Percentiles rank a stretch among this genome's conserved stretches.
These are phyloP conservation scores for Brassica balearica DNA, from an alignment of 441 rosid genomes.

Conservation along the genomic window DNA sequence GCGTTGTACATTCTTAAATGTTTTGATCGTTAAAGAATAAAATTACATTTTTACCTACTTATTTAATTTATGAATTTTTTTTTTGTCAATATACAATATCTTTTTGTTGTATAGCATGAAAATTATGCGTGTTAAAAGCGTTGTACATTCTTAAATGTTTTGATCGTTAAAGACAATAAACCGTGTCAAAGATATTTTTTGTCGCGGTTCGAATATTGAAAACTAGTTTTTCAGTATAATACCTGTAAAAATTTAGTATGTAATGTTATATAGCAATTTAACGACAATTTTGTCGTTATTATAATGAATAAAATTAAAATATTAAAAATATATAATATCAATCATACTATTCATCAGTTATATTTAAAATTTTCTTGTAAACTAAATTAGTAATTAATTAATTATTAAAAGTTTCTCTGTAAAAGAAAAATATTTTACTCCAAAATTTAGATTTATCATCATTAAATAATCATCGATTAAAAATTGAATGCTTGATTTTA, in stretches of 20 bases:
- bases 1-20: not conserved
- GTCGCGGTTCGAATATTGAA: not conserved
- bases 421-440: not conserved
- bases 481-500: not conserved
- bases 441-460: not conserved
- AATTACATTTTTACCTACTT: too few species aligned
- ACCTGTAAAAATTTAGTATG: not conserved
- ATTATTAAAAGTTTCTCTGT: not conserved
- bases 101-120: not conserved
- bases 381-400: not conserved
- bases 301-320: not conserved
- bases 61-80: too few species aligned
- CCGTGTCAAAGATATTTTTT: not conserved
- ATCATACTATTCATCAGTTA: not conserved
- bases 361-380: not conserved
- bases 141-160: not conserved
- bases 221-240: not conserved
- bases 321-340: not conserved
- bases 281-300: not conserved
- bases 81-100: too few species aligned
- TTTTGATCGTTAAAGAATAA: not conserved
- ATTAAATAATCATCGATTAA: not conserved
- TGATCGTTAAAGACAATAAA: not conserved
- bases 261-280: not conserved
- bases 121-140: not conserved